Evolutionary conservation across 306 rosid genomes (phyloP), one percentile per base, ranked within the genome.

Genomic region (Astragalus glycyphyllos): DNA sequence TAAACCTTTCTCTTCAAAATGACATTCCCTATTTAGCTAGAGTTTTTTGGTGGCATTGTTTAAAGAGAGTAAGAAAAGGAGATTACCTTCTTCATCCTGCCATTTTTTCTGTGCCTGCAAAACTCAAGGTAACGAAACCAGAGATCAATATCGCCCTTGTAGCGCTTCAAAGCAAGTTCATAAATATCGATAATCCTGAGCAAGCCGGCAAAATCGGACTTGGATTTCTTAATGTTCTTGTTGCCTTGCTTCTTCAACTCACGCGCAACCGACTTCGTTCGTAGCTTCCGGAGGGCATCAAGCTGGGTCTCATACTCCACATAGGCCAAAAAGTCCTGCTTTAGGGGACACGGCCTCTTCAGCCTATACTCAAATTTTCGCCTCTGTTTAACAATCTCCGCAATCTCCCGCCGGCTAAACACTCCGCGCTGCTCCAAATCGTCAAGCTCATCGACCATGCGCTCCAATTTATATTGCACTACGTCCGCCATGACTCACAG

Each of bases 31-130:
- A 14, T 3, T 14, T 14, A 11, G 38, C 35, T 77, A 47, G 5
- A 9, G n/a, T 3, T 69, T 69, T 38, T 45, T 62, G 12, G 50
- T 51, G 31, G 49, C 37, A 11, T 31, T 31, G 4, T 38, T 26
- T 26, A 26, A 26, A 35, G 14, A 26, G 41, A 40, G 9, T 45
- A 38, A 23, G 5, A 15, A 5, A 2, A 40, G 10, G 15, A 60
- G 2, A 9, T 17, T 69, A 89, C 97, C 96, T 79, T 85, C 82
- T 89, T 94, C 97, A 90, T 90, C 69, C 87, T 87, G 34, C 95
- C 98, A 77, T 90, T 76, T 67, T 81, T 79, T 70, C 79, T 80
- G 14, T 53, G 57, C 44, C 86, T 79, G 58, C 97, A 89, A 72
- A 90, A 94, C 82, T 94, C 96, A 67, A 79, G 83, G 58, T 67